Evolutionary conservation across 805 yeast species (phyloP).

Genomic region (Teunomyces aglyptinius): DNA sequence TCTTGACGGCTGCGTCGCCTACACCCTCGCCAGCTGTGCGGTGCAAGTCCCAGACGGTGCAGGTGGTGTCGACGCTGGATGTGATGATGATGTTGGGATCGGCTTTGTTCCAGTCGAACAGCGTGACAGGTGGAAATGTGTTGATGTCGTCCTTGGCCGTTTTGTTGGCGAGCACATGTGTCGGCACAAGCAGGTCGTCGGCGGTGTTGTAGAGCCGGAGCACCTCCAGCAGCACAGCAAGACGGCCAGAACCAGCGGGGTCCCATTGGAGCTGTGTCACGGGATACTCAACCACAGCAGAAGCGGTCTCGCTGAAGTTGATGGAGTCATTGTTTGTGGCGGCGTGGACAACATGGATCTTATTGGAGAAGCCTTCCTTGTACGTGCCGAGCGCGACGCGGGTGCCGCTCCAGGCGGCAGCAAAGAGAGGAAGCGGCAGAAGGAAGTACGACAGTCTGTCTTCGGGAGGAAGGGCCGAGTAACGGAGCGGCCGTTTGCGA

Average conservation of each 20-base stretch:
- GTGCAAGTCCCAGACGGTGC: slow-evolving; percentile 89
- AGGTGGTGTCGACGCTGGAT: slow-evolving; percentile 91
- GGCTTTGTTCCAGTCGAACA: slow-evolving; percentile 86
- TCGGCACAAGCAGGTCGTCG: slow-evolving; percentile 45
- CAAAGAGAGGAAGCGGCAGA: slow-evolving; percentile 31
- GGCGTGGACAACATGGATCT: slow-evolving; percentile 50
- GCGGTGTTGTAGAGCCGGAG: slow-evolving; percentile 61
- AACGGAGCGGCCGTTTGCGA: neutral
- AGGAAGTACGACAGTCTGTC: slow-evolving; percentile 24
- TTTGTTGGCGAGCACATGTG: slow-evolving; percentile 41
- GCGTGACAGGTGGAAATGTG: slow-evolving; percentile 82
- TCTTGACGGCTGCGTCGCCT: slow-evolving; percentile 58
- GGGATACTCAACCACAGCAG: slow-evolving; percentile 60
- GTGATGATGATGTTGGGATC: slow-evolving; percentile 75
- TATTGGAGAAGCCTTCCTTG: slow-evolving; percentile 73
- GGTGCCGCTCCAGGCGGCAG: slow-evolving; percentile 43
- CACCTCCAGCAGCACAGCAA: slow-evolving; percentile 73
- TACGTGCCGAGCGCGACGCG: slow-evolving; percentile 70
- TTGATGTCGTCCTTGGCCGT: slow-evolving; percentile 41
- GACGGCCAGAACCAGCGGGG: slow-evolving; percentile 44
- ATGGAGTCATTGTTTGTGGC: slow-evolving; percentile 27
- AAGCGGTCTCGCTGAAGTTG: slow-evolving; percentile 49
- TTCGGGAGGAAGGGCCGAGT: neutral
- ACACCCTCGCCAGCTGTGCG: slow-evolving; percentile 17
- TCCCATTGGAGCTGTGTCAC: slow-evolving; percentile 76